Base-by-base conservation (phyloP, 768 basidiomycete species). In the Lactarius pseudohatsudake region DNA sequence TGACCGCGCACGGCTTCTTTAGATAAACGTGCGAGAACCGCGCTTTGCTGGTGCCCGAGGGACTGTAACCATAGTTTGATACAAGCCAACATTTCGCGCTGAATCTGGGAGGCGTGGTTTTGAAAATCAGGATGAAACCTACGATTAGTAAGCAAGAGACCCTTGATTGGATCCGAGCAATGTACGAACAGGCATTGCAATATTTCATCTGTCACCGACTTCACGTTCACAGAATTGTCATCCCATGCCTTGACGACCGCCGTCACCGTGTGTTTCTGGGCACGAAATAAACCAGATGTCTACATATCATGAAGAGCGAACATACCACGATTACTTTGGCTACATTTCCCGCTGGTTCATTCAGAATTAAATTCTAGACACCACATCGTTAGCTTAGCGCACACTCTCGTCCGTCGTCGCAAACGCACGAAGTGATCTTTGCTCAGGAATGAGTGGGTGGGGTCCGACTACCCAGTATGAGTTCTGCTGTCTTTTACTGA, bases 41-140 rank as follows among this genome's bases (percentile, higher is more conserved):
- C 80, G 34, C 79, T 73, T 67, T 85, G 81, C 64, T 79, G 79
- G 16, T 76, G 59, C 4, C 85, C 82, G 15, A 87, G 81, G 9
- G 77, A 77, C 57, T 82, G 73, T 45, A 86, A 78, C 91, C 90
- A 92, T 50, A 75, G 76, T 47, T 76, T 78, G 84, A 94, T 83
- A 70, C 80, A 85, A 66, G 84, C 82, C 66, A 91, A 74, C 91
- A 94, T 93, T 71, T 90, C 85, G 62, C 84, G 81, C 75, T 94
- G 92, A 38, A 93, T 79, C 66, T 82, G 81, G 1, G 88, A 90
- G 68, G 78, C 75, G 38, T 75, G 72, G 73, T 87, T 82, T 74
- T 88, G 86, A 81, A 92, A 94, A 69, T 91, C 88, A 18, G 92
- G 92, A 75, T 94, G 92, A 82, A 94, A 92, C 28, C 91, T 91